Evolutionary conservation across 2,329 filamentous ascomycete species (phyloP).

Genomic region (Phaeophleospora eucalypticola): DNA sequence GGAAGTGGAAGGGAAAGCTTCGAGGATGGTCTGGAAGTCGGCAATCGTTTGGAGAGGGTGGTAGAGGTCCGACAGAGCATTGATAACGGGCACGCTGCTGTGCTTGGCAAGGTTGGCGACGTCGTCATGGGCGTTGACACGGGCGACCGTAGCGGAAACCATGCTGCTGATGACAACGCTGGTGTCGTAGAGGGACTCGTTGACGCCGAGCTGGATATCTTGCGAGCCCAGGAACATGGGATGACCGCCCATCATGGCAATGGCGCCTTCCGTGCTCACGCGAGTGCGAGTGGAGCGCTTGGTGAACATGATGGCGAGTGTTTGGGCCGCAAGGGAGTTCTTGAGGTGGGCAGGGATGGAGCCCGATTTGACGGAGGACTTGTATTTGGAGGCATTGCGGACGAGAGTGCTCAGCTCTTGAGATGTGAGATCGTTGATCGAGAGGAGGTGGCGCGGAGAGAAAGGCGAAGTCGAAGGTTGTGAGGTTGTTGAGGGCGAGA

Average conservation of each 20-base stretch:
- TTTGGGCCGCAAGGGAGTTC: slow-evolving; percentile 65
- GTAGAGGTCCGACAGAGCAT: slow-evolving; percentile 75
- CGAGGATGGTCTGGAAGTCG: slow-evolving; percentile 86
- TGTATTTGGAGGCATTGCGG: slow-evolving; percentile 73
- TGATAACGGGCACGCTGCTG: slow-evolving; percentile 48
- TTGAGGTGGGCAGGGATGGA: slow-evolving; percentile 56
- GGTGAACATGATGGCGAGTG: slow-evolving; percentile 93
- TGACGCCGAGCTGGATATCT: slow-evolving; percentile 94
- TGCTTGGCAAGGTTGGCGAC: slow-evolving; percentile 47
- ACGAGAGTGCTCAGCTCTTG: slow-evolving; percentile 77
- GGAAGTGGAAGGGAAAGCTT: slow-evolving; percentile 58
- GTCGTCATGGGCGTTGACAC: slow-evolving; percentile 50
- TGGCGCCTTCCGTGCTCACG: slow-evolving; percentile 87
- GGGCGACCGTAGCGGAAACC: slow-evolving; percentile 47
- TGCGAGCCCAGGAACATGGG: slow-evolving; percentile 95
- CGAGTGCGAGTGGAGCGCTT: slow-evolving; percentile 92
- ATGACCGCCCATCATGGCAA: slow-evolving; percentile 82
- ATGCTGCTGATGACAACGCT: slow-evolving; percentile 84
- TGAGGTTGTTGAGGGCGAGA: slow-evolving; percentile 27
- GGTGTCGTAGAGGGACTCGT: slow-evolving; percentile 93
- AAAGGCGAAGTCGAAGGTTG: slow-evolving; percentile 50
- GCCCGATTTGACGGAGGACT: slow-evolving; percentile 69
- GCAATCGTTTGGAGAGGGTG: slow-evolving; percentile 93
- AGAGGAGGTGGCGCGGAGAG: slow-evolving; percentile 80
- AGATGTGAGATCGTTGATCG: slow-evolving; percentile 79